A percentile compares a stretch with the other conserved stretches of the same genome.
phyloP scores from a whole-genome alignment of 2,329 filamentous ascomycete species.

The Chaetomiaceae sp. region DNA sequence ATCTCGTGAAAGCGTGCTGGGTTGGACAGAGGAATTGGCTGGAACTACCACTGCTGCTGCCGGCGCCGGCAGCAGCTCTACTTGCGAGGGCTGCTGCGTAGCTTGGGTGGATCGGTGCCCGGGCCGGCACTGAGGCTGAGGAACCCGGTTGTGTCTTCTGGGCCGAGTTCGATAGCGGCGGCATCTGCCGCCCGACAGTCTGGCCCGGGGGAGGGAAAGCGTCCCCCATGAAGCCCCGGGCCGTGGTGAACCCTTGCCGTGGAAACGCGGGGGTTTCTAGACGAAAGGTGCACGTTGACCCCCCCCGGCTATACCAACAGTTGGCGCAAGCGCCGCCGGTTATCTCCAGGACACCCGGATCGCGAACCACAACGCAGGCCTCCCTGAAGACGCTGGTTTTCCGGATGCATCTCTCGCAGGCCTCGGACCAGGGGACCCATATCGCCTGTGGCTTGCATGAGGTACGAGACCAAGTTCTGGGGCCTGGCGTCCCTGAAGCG shows the following conservation, averaged over 20 bases:
- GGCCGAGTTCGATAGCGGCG: not conserved
- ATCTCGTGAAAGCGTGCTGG: not conserved
- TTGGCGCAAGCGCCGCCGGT: constrained; percentile 19
- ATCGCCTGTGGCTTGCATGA: constrained; percentile 20
- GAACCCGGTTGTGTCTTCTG: no score
- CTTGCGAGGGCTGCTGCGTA: not conserved
- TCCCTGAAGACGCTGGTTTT: not conserved
- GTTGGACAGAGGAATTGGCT: not conserved
- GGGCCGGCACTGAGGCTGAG: not conserved
- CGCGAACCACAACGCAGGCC: constrained; percentile 15
- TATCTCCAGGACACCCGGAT: not conserved
- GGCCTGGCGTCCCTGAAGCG: constrained; percentile 6
- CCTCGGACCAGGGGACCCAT: not conserved
- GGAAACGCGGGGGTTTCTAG: no score
- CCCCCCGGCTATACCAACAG: constrained; percentile 22
- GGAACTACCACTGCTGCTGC: not conserved
- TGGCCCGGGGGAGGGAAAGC: no score
- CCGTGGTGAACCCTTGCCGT: no score
- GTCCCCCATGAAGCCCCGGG: no score
- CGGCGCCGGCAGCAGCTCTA: not conserved
- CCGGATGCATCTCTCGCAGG: constrained; percentile 10
- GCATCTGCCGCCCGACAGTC: no score
- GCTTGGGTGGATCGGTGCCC: constrained; percentile 4
- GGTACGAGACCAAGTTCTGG: constrained; percentile 13
- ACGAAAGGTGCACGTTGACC: constrained; percentile 15